phyloP scores from a whole-genome alignment of 768 basidiomycete genomes.

The Termitomyces heimii region DNA sequence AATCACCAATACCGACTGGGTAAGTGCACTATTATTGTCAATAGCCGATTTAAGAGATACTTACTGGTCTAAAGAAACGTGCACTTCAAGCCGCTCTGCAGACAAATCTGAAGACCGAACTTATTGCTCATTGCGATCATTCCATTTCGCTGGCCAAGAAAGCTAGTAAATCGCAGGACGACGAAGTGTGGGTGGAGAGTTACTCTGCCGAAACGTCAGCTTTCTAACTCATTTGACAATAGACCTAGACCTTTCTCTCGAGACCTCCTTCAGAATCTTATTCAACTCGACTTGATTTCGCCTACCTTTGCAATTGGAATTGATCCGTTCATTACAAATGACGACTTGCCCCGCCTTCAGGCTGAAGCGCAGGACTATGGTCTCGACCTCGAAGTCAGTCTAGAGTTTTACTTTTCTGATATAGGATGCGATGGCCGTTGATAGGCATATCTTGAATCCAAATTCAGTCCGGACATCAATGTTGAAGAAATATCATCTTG shows the following conservation, averaged over 20 bases:
- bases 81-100: conserved; percentile 47
- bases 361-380: conserved; percentile 57
- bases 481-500: conserved; percentile 30
- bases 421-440: not conserved
- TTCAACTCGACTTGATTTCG: conserved; percentile 50
- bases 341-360: conserved; percentile 42
- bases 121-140: conserved; percentile 50
- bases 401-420: not conserved
- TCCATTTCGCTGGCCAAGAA: conserved; percentile 28
- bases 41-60: not conserved
- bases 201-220: not conserved
- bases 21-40: conserved; percentile 15
- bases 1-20: conserved; percentile 52
- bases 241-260: conserved; percentile 31
- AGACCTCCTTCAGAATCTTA: conserved; percentile 52
- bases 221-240: not conserved
- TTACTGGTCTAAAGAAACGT: conserved; percentile 21
- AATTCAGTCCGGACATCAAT: conserved; percentile 44
- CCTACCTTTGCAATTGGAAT: conserved; percentile 42
- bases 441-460: conserved; percentile 55
- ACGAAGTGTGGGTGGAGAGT: conserved; percentile 19
- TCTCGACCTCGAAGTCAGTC: conserved; percentile 50
- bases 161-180: conserved; percentile 21
- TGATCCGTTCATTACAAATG: conserved; percentile 45
- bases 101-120: conserved; percentile 42